Evolutionary conservation across 2,329 filamentous ascomycete genomes (phyloP), one percentile per base, ranked within the genome.

Genomic region (Nemania sp.): DNA sequence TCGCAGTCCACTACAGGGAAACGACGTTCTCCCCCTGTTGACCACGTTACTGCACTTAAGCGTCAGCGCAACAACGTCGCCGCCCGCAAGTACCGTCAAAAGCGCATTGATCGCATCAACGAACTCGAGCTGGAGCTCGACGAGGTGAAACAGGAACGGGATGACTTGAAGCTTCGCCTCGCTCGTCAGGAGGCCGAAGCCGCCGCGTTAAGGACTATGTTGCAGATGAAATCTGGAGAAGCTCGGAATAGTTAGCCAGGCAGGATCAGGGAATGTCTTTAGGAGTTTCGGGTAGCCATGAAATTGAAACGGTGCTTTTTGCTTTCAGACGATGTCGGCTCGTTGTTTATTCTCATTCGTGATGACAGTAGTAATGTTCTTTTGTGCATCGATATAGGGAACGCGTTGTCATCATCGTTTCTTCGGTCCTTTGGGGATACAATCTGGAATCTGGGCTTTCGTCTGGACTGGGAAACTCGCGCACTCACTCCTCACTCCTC

Each of bases 11-110:
- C 5, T 72, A 77, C 13, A 75, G 76, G 15, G 73, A 74, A 72
- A 27, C 64, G 73, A 45, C 74, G 73, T 13, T 75, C 74, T 29
- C 71, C 77, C 5, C 71, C 73, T 1, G 74, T 72, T 13, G 77
- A 79, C 64, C 70, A 75, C 1, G 75, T 78, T 13, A 78, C 77
- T 5, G 75, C 78, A 20, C 75, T 83, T 74, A 92, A 92, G 78
- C 88, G 90, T 29, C 86, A 88, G 69, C 86, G 88, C 69, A 92
- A 93, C 78, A 92, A 90, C 15, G 84, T 91, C 69, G 90, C 90
- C n/a, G 90, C 90, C 32, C 86, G 89, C 69, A 89, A 90, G 69
- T 92, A 92, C 76, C 88, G 90, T 27, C 90, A 92, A 77, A 91
- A 90, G 77, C 87, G 89, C 53, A 84, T 92, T 38, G 90, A 92